Evolutionary conservation across 768 basidiomycete genomes (phyloP).

Genomic region (Gelatoporia subvermispora): DNA sequence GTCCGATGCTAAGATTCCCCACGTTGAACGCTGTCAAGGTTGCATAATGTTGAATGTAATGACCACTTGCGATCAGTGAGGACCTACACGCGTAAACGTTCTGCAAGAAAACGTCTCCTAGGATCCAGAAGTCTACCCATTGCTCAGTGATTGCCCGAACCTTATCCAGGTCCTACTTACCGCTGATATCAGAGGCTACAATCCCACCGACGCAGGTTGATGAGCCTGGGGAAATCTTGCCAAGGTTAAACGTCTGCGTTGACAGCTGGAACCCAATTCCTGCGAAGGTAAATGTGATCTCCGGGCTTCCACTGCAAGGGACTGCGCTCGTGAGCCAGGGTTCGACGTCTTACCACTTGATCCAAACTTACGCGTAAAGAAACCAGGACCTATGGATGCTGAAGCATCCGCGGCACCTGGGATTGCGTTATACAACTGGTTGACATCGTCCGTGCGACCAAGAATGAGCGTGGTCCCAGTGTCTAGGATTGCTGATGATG

Average conservation of each 20-base stretch:
- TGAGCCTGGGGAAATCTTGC: conserved; percentile 25
- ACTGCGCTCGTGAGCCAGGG: conserved; percentile 18
- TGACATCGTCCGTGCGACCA: conserved; percentile 20
- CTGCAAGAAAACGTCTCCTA: conserved; percentile 38
- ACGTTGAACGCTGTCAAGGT: not conserved
- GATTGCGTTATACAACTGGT: conserved; percentile 25
- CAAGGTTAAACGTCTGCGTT: conserved; percentile 38
- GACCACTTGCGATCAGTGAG: no score
- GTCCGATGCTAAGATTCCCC: not conserved
- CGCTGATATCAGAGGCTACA: conserved; percentile 9
- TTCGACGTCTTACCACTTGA: no score
- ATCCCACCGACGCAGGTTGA: conserved; percentile 34
- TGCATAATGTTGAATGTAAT: no score
- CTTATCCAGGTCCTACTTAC: no score
- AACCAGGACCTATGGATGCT: conserved; percentile 23
- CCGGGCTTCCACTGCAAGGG: conserved; percentile 28
- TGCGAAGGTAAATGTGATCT: conserved; percentile 34
- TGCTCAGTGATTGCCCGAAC: no score
- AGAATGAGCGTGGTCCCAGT: conserved; percentile 32
- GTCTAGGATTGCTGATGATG: conserved; percentile 29
- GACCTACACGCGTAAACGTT: conserved; percentile 35
- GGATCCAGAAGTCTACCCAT: conserved; percentile 24
- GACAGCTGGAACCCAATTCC: conserved; percentile 33
- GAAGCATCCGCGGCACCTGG: conserved; percentile 23
- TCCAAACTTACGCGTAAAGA: conserved; percentile 19